Percentiles rank a stretch among this genome's conserved stretches.
Evolutionary conservation across 345 rosid genomes (phyloP).

Genomic region (Jatropha curcas): DNA sequence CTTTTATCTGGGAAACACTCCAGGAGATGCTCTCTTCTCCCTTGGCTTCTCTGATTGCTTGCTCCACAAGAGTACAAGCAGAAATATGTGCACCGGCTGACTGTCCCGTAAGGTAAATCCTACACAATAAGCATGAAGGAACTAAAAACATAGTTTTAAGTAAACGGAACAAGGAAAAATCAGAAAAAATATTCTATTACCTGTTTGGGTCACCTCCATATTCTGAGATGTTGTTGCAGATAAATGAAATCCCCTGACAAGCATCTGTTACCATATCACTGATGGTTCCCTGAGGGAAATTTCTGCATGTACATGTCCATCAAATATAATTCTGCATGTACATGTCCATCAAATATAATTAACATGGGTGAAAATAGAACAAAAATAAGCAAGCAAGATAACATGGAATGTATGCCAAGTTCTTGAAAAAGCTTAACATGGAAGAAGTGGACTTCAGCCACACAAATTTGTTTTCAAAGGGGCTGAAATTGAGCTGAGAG

Average conservation of each 20-base stretch:
- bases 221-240: slow-evolving; percentile 35
- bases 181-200: not conserved
- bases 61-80: slow-evolving; percentile 34
- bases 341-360: slow-evolving; percentile 14
- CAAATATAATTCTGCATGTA: slow-evolving; percentile 15
- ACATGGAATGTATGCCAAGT: too few species aligned
- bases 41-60: slow-evolving; percentile 34
- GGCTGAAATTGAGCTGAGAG: slow-evolving; percentile 4
- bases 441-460: not conserved
- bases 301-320: slow-evolving; percentile 26
- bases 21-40: slow-evolving; percentile 24
- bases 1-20: slow-evolving; percentile 32
- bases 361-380: slow-evolving; percentile 1
- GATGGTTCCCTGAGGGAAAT: slow-evolving; percentile 41
- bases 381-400: too few species aligned
- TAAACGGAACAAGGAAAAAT: not conserved
- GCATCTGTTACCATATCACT: slow-evolving; percentile 36
- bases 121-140: slow-evolving; percentile 21
- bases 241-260: slow-evolving; percentile 35
- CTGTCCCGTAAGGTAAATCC: slow-evolving; percentile 38
- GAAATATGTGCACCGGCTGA: slow-evolving; percentile 40
- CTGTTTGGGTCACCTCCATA: slow-evolving; percentile 37
- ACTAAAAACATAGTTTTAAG: slow-evolving; percentile 22
- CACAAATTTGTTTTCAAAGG: not conserved
- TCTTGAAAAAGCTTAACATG: not conserved